Evolutionary conservation across 495 filamentous ascomycete species (phyloP).

Genomic region (Xylona heveae): DNA sequence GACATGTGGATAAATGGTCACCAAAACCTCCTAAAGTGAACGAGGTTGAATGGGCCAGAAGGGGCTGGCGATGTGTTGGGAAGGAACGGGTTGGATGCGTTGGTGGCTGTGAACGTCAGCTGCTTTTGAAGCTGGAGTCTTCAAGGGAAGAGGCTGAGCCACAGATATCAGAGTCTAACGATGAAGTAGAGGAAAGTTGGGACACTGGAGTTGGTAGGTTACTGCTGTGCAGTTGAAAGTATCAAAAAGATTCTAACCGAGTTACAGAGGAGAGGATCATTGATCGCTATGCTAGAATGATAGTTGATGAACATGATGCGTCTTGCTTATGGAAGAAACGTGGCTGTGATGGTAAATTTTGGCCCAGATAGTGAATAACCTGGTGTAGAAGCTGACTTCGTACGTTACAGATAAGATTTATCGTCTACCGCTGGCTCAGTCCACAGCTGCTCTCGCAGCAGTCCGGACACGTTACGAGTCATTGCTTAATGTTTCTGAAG

Average conservation of each 20-base stretch:
- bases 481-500: conserved; percentile 7
- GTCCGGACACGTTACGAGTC: conserved; percentile 14
- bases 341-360: conserved; percentile 54
- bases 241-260: not conserved
- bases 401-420: conserved; percentile 15
- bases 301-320: conserved; percentile 59
- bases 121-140: conserved; percentile 60
- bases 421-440: conserved; percentile 15
- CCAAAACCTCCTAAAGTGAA: conserved; percentile 61
- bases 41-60: conserved; percentile 89
- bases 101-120: conserved; percentile 56
- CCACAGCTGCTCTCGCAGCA: conserved; percentile 11
- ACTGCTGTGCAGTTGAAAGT: not conserved
- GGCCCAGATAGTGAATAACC: not conserved
- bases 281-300: conserved; percentile 48
- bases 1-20: conserved; percentile 74
- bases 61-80: conserved; percentile 74
- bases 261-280: conserved; percentile 41
- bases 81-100: conserved; percentile 65
- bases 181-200: conserved; percentile 32
- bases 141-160: conserved; percentile 28
- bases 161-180: conserved; percentile 29
- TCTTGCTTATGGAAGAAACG: conserved; percentile 70
- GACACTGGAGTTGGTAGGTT: conserved; percentile 15
- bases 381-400: not conserved